Evolutionary conservation across 208 protist genomes (phyloP), one percentile per base, ranked within the genome.

Genomic region (Leishmania guyanensis): DNA sequence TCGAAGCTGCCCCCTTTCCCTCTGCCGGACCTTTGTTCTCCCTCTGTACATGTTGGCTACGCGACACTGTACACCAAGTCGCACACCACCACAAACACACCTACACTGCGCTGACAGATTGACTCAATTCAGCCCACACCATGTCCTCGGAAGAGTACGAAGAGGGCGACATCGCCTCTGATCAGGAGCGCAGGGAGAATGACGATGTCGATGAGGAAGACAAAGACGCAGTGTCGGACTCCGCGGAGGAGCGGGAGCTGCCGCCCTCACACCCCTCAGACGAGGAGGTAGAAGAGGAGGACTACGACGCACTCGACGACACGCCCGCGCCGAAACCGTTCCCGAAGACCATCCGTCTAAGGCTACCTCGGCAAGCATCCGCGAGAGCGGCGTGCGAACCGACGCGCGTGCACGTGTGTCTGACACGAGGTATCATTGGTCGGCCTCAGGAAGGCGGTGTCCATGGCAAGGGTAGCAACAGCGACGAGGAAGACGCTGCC

Each of bases 151-250:
- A 76, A 33, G 64, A 84, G 16, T 70, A 84, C 66, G 75, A 84
- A 46, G 71, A 69, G 6, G 36, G 9, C 43, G 46, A 17, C 56
- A 43, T 58, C 56, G 54, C 36, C 75, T 75, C 50, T 74, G 75
- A 54, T 68, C 39, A 6, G 29, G 53, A 84, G 29, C 16, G 48
- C 33, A n/a, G 50, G 26, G 50, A 75, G n/a, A 54, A 54, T 36
- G 68, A 78, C 5, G 73, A 83, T 46, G 72, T 82, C 14, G 83
- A 91, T 17, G 85, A 86, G 48, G 85, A 88, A 16, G 77, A 80
- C 1, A 50, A 64, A 0, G 51, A 62, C 10, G 26, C 46, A 12
- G 50, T 4, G 17, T 39, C 72, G 33, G n/a, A 43, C 54, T 81
- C 77, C 29, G 77, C 77, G 12, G 66, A 64, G 3, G 75, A 81